Conservation (phyloP, 371 early-diverging fungal species). For the Syncephalastrum sp. region DNA sequence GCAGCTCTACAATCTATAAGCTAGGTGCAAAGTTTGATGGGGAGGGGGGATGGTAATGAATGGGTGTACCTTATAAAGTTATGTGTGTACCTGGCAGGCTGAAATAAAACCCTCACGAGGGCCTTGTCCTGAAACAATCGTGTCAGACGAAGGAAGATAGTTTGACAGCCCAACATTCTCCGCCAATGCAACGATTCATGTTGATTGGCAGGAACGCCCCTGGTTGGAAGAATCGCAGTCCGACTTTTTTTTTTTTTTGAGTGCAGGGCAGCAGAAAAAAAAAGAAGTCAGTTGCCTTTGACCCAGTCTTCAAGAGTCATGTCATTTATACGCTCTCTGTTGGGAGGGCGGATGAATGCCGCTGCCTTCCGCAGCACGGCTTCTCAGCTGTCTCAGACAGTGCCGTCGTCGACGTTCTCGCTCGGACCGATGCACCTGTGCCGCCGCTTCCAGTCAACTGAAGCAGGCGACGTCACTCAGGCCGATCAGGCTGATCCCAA, state of each 20-base stretch:
- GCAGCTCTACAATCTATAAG: no score
- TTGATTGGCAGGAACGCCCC: no score
- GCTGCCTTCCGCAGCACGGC: constrained; percentile 29
- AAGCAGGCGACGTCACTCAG: constrained; percentile 7
- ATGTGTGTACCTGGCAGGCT: no score
- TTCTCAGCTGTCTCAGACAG: constrained; percentile 19
- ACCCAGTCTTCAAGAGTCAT: constrained; percentile 18
- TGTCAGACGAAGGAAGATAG: no score
- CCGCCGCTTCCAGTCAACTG: constrained; percentile 42
- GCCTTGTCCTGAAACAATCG: no score
- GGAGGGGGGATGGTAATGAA: no score
- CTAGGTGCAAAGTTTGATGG: no score
- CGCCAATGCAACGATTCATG: no score
- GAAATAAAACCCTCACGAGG: no score
- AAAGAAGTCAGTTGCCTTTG: constrained; percentile 1
- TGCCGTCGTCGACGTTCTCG: constrained; percentile 29
- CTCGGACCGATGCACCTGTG: constrained; percentile 30
- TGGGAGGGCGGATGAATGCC: constrained; percentile 35
- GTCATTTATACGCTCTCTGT: constrained; percentile 48
- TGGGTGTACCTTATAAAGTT: no score
- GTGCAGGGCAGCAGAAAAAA: not conserved
- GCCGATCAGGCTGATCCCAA: constrained; percentile 25
- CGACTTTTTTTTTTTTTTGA: constrained; percentile 5
- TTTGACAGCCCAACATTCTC: no score
- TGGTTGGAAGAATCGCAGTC: not conserved